These are phyloP conservation scores for Komagataella populi DNA, from an alignment of 805 yeast genomes.

Conservation along the genomic window DNA sequence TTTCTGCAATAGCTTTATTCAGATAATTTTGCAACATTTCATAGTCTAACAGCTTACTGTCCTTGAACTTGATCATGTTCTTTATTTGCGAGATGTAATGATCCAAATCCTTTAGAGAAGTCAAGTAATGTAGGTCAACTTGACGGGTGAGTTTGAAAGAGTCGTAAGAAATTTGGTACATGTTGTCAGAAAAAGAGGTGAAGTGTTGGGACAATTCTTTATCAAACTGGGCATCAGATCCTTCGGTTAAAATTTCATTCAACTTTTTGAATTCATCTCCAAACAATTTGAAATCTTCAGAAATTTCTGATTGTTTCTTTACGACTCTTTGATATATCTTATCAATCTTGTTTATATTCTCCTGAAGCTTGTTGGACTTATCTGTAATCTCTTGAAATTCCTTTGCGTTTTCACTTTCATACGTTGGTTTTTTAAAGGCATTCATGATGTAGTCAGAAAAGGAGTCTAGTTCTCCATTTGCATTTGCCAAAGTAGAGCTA, in stretches of 20 bases:
- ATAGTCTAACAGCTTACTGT: constrained; percentile 81
- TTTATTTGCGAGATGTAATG: constrained; percentile 60
- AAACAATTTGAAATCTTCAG: constrained; percentile 61
- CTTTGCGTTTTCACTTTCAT: constrained; percentile 39
- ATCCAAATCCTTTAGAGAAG: constrained; percentile 76
- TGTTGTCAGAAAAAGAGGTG: constrained; percentile 22
- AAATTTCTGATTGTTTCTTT: constrained; percentile 58
- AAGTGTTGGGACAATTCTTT: constrained; percentile 11
- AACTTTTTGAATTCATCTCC: constrained; percentile 57
- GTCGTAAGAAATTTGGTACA: constrained; percentile 20
- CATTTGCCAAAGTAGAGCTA: constrained; percentile 10
- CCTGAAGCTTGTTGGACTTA: constrained; percentile 72
- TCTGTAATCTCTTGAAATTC: constrained; percentile 79
- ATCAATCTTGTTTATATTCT: constrained; percentile 68
- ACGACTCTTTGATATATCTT: constrained; percentile 62
- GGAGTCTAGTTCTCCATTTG: constrained; percentile 38
- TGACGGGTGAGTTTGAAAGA: constrained; percentile 20
- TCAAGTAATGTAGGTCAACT: constrained; percentile 70
- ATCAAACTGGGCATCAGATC: constrained; percentile 8
- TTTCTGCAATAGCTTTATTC: constrained; percentile 56
- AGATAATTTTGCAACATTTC: constrained; percentile 78
- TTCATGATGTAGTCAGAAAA: constrained; percentile 88
- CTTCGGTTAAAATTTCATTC: constrained; percentile 23
- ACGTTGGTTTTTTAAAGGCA: constrained; percentile 69
- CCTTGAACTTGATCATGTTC: constrained; percentile 67